Evolutionary conservation across 2,329 filamentous ascomycete species (phyloP).

Genomic region (Pyrenochaeta sp.): DNA sequence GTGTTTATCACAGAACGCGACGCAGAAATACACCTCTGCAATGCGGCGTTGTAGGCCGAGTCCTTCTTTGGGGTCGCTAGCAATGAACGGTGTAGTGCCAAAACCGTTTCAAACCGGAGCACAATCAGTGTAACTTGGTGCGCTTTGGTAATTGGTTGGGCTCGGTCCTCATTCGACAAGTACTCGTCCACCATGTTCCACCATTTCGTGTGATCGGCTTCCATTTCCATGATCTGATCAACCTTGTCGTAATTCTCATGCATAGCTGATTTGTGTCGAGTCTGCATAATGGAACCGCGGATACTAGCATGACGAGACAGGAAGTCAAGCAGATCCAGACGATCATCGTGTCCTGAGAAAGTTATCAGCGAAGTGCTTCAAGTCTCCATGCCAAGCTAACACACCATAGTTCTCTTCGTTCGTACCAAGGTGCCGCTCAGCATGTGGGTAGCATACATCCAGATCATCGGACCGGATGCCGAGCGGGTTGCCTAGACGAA

Average conservation of each 20-base stretch:
- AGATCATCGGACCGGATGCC: constrained; percentile 30
- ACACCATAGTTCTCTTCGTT: background rate
- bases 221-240: constrained; percentile 21
- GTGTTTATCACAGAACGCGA: constrained; percentile 37
- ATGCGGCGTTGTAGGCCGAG: constrained; percentile 29
- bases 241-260: constrained; percentile 13
- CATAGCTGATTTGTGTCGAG: constrained; percentile 20
- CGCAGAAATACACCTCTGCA: constrained; percentile 34
- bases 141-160: constrained; percentile 23
- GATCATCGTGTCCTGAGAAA: constrained; percentile 19
- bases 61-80: constrained; percentile 32
- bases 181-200: constrained; percentile 38
- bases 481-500: constrained; percentile 31
- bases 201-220: constrained; percentile 36
- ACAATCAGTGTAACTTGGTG: constrained; percentile 35
- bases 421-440: constrained; percentile 18
- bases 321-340: constrained; percentile 32
- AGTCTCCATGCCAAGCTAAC: no score
- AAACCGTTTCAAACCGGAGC: constrained; percentile 32
- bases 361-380: no score
- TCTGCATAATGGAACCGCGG: constrained; percentile 34
- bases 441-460: constrained; percentile 33
- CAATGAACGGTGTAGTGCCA: constrained; percentile 33
- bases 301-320: constrained; percentile 32
- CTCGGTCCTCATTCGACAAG: constrained; percentile 23